Base-by-base conservation (phyloP, 2,329 filamentous ascomycete species). In the Cladosporium sp. region DNA sequence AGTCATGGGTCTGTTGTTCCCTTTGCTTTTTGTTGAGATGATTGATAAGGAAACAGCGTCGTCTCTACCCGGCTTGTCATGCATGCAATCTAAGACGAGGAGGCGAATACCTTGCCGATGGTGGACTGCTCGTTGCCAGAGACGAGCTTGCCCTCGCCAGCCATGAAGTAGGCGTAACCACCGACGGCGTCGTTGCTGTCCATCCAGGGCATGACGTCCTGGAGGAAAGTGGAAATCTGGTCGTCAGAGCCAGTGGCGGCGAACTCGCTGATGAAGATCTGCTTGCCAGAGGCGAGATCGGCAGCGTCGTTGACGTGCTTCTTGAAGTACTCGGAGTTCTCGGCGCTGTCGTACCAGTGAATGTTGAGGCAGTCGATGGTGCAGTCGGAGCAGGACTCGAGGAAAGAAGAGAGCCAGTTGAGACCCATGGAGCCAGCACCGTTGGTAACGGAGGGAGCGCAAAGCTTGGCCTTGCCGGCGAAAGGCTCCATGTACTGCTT, bases 181-280 rank as follows among this genome's bases (percentile, higher is more conserved):
- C 77, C 77, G 23, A 83, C 74, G 46, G 71, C 75, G 49, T 69
- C 64, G 56, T 77, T 74, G 54, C 69, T 70, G 67, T 83, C 81
- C 70, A 84, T 76, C 75, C 77, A 82, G 2, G 77, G 76, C 70
- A 83, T 80, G 69, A 85, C 80, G 6, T 78, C 74, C 67, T 76
- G 64, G 65, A 90, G 77, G 81, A 88, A 88, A 39, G 67, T 67
- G 68, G 75, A 63, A 54, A 76, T 75, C 67, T 82, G 76, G 68
- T 82, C 75, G 26, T 80, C 78, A 48, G 76, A 68, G 65, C 80
- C 83, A 36, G 77, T 73, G 62, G 85, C 82, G 26, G 83, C 87
- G 69, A 89, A 90, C 81, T 90, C 88, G 64, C 86, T 89, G 64
- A 90, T 78, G 84, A 85, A 89, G 75, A 90, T 71, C n/a, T 75